Evolutionary conservation across 139 green algal genomes (phyloP).

Genomic region (Chlorella sp.): DNA sequence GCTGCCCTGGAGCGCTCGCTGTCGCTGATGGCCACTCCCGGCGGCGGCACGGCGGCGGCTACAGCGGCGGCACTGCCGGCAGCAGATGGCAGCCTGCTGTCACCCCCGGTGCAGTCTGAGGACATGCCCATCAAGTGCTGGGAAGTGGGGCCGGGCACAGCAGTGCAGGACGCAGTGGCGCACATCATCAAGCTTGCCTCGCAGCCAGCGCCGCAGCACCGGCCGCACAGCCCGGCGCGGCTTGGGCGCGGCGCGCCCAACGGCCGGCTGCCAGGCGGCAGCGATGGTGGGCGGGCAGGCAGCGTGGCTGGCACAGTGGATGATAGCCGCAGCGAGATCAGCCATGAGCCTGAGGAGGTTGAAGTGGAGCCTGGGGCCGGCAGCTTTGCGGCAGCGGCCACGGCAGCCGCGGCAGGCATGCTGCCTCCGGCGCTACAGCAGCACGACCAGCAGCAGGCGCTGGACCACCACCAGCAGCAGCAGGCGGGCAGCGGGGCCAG

Average conservation of each 20-base stretch:
- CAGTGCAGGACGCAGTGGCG: constrained; percentile 40
- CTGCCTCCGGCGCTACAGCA: not conserved
- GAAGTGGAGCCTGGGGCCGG: not conserved
- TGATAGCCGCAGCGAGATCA: constrained; percentile 33
- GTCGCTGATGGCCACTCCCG: not conserved
- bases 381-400: not conserved
- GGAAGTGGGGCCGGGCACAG: constrained; percentile 52
- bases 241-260: not conserved
- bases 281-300: not conserved
- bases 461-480: not conserved
- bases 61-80: not conserved
- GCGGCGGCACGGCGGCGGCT: not conserved
- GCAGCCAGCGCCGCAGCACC: not conserved
- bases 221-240: constrained; percentile 22
- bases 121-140: constrained; percentile 50
- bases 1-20: constrained; percentile 1
- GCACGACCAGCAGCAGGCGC: not conserved
- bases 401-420: not conserved
- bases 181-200: constrained; percentile 40
- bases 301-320: not conserved
- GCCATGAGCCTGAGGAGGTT: constrained; percentile 4
- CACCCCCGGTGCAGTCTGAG: not conserved
- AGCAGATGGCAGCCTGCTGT: not conserved
- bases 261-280: not conserved
- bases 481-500: not conserved